A percentile compares a stretch with the other conserved stretches of the same genome.
These are phyloP conservation scores for Sphaerostilbella broomeana DNA, from an alignment of 2,329 filamentous ascomycete genomes.

Conservation along the genomic window DNA sequence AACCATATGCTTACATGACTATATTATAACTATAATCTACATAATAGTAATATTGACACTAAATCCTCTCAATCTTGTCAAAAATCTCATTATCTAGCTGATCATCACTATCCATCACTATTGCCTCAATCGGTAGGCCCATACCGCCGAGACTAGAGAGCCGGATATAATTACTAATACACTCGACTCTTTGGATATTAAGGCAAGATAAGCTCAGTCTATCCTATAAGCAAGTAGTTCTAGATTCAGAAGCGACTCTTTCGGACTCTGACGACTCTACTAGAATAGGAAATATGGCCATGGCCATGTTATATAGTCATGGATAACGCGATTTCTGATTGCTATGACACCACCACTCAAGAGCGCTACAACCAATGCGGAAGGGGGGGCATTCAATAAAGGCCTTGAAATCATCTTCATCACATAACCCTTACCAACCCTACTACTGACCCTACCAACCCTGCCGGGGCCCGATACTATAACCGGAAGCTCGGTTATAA, in stretches of 20 bases:
- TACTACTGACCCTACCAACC: too few species aligned
- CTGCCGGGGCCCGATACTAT: too few species aligned
- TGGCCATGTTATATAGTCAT: background rate
- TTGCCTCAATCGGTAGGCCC: slow-evolving; percentile 2
- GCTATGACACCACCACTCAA: slow-evolving; percentile 1
- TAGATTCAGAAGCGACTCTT: slow-evolving; percentile 3
- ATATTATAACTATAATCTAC: too few species aligned
- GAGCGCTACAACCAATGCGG: background rate
- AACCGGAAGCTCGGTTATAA: too few species aligned
- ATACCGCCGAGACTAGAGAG: background rate
- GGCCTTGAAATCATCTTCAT: background rate
- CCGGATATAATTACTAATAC: slow-evolving; percentile 1
- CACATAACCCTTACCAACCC: too few species aligned
- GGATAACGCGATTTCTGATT: slow-evolving; percentile 1
- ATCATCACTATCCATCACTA: slow-evolving; percentile 3
- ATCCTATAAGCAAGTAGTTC: slow-evolving; percentile 5
- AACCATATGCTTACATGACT: too few species aligned
- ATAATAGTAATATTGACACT: background rate
- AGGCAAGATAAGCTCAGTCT: slow-evolving; percentile 1
- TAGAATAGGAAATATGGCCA: slow-evolving; percentile 1
- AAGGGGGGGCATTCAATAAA: slow-evolving; percentile 2
- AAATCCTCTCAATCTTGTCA: background rate
- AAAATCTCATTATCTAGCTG: slow-evolving; percentile 3
- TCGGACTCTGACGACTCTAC: slow-evolving; percentile 3
- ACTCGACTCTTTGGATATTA: slow-evolving; percentile 4